These are phyloP conservation scores for Didymosphaeria variabile DNA, from an alignment of 2,329 filamentous ascomycete species.

Conservation along the genomic window DNA sequence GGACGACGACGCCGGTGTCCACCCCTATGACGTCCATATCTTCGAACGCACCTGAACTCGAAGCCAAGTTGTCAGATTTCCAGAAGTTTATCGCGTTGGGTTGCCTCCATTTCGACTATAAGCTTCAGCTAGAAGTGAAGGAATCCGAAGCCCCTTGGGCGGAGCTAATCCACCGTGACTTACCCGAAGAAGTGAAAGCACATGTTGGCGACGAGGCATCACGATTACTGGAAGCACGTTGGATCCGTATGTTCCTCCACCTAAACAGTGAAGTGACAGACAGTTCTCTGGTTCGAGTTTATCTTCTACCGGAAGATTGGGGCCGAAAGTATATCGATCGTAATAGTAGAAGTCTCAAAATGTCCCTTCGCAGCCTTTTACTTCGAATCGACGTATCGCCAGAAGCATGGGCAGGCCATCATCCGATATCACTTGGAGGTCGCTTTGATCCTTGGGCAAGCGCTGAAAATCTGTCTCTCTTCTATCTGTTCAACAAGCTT, in stretches of 20 bases:
- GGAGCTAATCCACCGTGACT: slow-evolving; percentile 30
- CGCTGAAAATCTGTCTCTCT: slow-evolving; percentile 63
- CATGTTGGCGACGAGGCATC: slow-evolving; percentile 36
- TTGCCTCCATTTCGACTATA: slow-evolving; percentile 37
- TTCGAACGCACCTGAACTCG: slow-evolving; percentile 14
- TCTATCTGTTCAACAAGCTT: slow-evolving; percentile 77
- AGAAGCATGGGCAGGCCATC: slow-evolving; percentile 63
- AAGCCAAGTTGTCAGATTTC: slow-evolving; percentile 28
- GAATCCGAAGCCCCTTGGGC: slow-evolving; percentile 29
- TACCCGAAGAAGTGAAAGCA: slow-evolving; percentile 32
- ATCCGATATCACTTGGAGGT: slow-evolving; percentile 24
- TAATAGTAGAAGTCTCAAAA: slow-evolving; percentile 55
- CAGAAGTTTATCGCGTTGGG: slow-evolving; percentile 47
- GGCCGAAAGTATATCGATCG: slow-evolving; percentile 63
- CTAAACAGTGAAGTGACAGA: not conserved
- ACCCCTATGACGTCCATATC: slow-evolving; percentile 25
- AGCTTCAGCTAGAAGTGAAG: not conserved
- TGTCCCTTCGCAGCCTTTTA: slow-evolving; percentile 61
- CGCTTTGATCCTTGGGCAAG: slow-evolving; percentile 53
- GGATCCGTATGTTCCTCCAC: slow-evolving; percentile 45
- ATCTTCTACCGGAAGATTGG: slow-evolving; percentile 73
- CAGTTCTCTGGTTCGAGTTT: slow-evolving; percentile 60
- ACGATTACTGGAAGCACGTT: slow-evolving; percentile 44
- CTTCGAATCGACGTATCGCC: slow-evolving; percentile 64
- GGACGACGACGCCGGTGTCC: slow-evolving; percentile 6